Percentiles rank a stretch among this genome's conserved stretches.
Evolutionary conservation across 306 rosid genomes (phyloP).

Genomic region (Prinsepia uniflora): DNA sequence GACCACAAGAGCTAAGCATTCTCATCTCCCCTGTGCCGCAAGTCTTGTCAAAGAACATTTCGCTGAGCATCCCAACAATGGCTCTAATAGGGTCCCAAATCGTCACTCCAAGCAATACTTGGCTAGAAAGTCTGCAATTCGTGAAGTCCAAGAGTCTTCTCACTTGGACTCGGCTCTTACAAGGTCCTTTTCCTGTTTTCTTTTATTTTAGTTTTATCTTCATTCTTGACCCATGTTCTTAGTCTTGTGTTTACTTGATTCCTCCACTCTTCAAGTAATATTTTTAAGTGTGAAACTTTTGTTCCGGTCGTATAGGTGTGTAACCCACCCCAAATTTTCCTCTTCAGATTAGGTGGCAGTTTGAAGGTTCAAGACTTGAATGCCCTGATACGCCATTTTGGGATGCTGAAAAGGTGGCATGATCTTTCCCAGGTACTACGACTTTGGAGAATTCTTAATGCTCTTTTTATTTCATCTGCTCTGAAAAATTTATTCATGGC

Average conservation of each 20-base stretch:
- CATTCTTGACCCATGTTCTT: background rate
- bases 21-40: slow-evolving; percentile 23
- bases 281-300: background rate
- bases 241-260: background rate
- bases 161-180: slow-evolving; percentile 52
- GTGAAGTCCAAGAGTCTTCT: slow-evolving; percentile 50
- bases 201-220: background rate
- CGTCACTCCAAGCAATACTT: slow-evolving; percentile 36
- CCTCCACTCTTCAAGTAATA: background rate
- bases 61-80: slow-evolving; percentile 3
- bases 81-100: slow-evolving; percentile 22
- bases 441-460: background rate
- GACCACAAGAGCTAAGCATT: slow-evolving; percentile 17
- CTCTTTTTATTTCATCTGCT: background rate
- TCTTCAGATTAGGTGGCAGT: slow-evolving; percentile 49
- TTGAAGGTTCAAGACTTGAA: slow-evolving; percentile 75
- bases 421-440: slow-evolving; percentile 63
- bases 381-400: slow-evolving; percentile 58
- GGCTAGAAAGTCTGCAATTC: slow-evolving; percentile 45
- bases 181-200: slow-evolving; percentile 36
- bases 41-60: slow-evolving; percentile 7
- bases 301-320: background rate
- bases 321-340: background rate
- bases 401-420: slow-evolving; percentile 41
- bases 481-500: background rate